Evolutionary conservation across 2,329 filamentous ascomycete species (phyloP), one percentile per base, ranked within the genome.

Genomic region (Cercospora sojina): DNA sequence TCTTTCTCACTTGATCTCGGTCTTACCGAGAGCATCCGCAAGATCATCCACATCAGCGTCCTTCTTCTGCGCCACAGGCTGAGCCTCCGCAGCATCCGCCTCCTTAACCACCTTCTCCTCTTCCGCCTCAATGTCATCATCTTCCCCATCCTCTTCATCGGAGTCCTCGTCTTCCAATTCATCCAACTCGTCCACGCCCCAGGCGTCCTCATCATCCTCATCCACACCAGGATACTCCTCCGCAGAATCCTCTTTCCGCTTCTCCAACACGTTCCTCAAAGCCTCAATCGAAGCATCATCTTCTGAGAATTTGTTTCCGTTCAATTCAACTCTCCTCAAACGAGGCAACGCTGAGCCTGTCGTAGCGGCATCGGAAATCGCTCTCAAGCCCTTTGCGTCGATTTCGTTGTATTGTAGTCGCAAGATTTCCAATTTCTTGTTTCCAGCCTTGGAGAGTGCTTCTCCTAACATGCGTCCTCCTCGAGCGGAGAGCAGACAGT

Each of bases 341-440:
- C 86, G 86, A 1, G 92, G 93, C 8, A 99, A 85, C 2, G 85
- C 84, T 6, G 69, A 66, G 5, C 64, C 67, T 8, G 85, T 87
- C 4, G 88, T 88, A 2, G 91, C 35, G 16, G 35, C 91, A 20
- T 86, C 81, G 3, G 89, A 86, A 62, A 99, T 84, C 2, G 84
- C 86, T 76, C 91, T 88, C 59, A 98, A 79, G 18, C 90, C 91
- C 65, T 88, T 85, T 0, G 89, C 83, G 47, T 91, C 93, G 76
- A 99, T 95, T 72, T 99, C 95, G 81, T 98, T 98, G 84, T 91
- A 98, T 78, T 97, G 92, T 74, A 98, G 81, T 70, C 92, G 87
- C 72, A 99, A 82, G 9, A 88, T 88, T 82, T 96, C 88, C 23
- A 99, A 83, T 77, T 91, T 90, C 75, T 83, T 82, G 79, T 97